These are phyloP conservation scores for Xanthoparmelia taractica DNA, from an alignment of 495 filamentous ascomycete species.

Conservation along the genomic window DNA sequence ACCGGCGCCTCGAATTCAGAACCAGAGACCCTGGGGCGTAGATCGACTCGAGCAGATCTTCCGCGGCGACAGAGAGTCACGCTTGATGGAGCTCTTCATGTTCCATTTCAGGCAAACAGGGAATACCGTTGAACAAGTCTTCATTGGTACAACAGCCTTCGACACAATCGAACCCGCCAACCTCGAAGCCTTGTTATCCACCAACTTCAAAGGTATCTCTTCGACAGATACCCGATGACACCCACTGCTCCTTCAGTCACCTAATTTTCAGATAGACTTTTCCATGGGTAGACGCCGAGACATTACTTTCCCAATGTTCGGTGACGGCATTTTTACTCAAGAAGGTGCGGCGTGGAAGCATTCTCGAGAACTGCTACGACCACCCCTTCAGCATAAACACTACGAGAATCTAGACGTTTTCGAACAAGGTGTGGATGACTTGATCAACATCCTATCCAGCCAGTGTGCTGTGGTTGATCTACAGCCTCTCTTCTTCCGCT, in stretches of 20 bases:
- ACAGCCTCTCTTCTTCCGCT: conserved; percentile 43
- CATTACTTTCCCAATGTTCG: conserved; percentile 32
- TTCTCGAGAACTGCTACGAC: conserved; percentile 40
- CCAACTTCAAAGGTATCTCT: conserved; percentile 38
- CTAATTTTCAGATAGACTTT: conserved; percentile 19
- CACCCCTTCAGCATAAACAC: conserved; percentile 41
- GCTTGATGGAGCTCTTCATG: conserved; percentile 28
- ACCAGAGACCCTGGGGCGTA: conserved; percentile 30
- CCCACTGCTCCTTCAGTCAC: neutral
- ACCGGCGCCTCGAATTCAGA: conserved; percentile 26
- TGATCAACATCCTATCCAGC: too few relatives aligned
- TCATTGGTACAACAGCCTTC: conserved; percentile 21
- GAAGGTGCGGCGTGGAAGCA: conserved; percentile 31
- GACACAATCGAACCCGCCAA: conserved; percentile 29
- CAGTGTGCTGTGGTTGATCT: too few relatives aligned
- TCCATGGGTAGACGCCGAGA: conserved; percentile 30
- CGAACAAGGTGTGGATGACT: conserved; percentile 22
- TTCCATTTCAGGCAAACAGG: conserved; percentile 27
- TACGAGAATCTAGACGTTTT: conserved; percentile 47
- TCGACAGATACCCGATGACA: neutral
- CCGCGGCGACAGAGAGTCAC: conserved; percentile 23
- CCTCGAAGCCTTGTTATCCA: conserved; percentile 32
- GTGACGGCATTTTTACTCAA: conserved; percentile 44
- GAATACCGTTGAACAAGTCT: conserved; percentile 25
- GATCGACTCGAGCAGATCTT: conserved; percentile 30